Base-by-base conservation (phyloP, 192 early-diverging fungal species). In the Coemansia sp. region DNA sequence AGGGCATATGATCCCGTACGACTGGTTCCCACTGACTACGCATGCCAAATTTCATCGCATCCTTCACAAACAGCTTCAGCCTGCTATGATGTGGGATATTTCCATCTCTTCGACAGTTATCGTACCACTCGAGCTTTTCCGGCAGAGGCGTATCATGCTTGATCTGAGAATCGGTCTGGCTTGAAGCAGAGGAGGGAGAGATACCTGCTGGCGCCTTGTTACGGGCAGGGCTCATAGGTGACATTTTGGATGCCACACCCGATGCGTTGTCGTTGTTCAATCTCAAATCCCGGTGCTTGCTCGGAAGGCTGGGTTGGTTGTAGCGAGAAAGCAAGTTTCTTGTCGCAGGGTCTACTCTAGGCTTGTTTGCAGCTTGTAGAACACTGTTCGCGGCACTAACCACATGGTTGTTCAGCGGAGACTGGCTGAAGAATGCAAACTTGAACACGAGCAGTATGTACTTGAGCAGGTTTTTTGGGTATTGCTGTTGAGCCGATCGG, bases 41-140 rank as follows among this genome's bases (percentile, higher is more conserved):
- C 20, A 62, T 61, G 14, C 31, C 53, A 14, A 37, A 50, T 9
- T n/a, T 29, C 8, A 70, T 59, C 9, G 62, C 58, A 30, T 64
- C 66, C 19, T 20, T 13, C 14, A 79, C 50, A 29, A 73, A 28
- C 31, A 31, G 25, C 0, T 34, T 40, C 25, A 79, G 56, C 8
- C 44, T 42, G 2, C 22, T 27, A 17, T 65, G 30, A 4, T 10
- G 20, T 3, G 76, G 76, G 11, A 69, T 65, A 34, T 38, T 17
- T 5, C 48, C 44, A 22, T 56, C 15, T 11, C 41, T 31, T 28
- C 61, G 63, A 23, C 60, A 54, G 38, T 22, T 37, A 11, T 27
- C 28, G 41, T 79, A 79, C 69, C 70, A 72, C 14, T 34, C 22
- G 30, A 62, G 19, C 55, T 69, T 65, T 8, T 70, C 55, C 6